phyloP scores from a whole-genome alignment of 768 basidiomycete species.

The Coprinopsis sp. region DNA sequence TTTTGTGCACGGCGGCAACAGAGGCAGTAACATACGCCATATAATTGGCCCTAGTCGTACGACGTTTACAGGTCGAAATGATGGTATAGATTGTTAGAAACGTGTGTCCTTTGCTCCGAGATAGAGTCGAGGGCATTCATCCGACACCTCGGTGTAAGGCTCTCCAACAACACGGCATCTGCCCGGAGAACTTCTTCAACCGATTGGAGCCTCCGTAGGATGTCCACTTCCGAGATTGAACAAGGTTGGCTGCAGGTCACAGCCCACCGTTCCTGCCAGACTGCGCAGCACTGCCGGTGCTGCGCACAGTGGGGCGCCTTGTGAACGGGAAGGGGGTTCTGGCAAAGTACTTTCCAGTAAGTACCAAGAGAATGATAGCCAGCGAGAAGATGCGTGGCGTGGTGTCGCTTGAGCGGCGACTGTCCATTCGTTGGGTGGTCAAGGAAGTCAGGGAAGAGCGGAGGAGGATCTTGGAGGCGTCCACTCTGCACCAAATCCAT shows the following conservation, averaged over 20 bases:
- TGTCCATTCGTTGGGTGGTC: background rate
- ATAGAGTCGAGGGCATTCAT: slow-evolving; percentile 29
- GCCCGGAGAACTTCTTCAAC: slow-evolving; percentile 27
- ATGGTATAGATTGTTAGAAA: slow-evolving; percentile 31
- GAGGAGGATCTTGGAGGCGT: background rate
- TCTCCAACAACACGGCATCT: slow-evolving; percentile 25
- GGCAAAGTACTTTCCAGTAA: slow-evolving; percentile 30
- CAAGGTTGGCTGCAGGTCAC: slow-evolving; percentile 22
- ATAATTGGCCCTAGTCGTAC: background rate
- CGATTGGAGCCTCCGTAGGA: slow-evolving; percentile 29
- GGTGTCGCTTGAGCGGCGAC: slow-evolving; percentile 6
- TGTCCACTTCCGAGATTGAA: slow-evolving; percentile 26
- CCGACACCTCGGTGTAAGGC: slow-evolving; percentile 33
- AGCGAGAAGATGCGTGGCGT: slow-evolving; percentile 5
- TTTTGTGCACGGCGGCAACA: no score
- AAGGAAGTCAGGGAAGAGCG: no score
- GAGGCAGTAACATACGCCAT: no score
- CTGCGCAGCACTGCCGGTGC: slow-evolving; percentile 33
- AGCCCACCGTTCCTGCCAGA: slow-evolving; percentile 33
- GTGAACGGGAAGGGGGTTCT: slow-evolving; percentile 25
- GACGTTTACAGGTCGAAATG: slow-evolving; percentile 31
- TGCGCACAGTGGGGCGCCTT: slow-evolving; percentile 27
- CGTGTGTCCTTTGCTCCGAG: slow-evolving; percentile 23
- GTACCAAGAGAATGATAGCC: slow-evolving; percentile 3
- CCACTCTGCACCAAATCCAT: slow-evolving; percentile 5